These are phyloP conservation scores for Epichloe sp. DNA, from an alignment of 2,329 filamentous ascomycete genomes.

Conservation along the genomic window DNA sequence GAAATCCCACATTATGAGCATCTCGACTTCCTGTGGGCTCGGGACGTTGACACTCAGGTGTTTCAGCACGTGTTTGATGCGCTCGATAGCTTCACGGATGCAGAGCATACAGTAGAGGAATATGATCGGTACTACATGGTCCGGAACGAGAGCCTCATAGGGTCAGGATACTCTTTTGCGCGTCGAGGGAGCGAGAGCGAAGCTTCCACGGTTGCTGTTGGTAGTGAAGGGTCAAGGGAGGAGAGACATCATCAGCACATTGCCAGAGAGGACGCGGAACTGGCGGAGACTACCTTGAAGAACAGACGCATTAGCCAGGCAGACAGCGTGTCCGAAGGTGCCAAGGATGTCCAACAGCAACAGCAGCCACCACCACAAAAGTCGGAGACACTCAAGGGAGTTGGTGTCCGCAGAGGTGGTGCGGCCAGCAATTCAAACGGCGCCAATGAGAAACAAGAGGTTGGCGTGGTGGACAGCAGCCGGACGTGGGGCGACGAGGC, in stretches of 20 bases:
- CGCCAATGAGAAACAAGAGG: background rate
- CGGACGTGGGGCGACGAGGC: background rate
- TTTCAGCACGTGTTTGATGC: constrained; percentile 89
- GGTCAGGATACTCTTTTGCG: constrained; percentile 17
- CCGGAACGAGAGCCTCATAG: constrained; percentile 36
- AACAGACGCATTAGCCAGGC: background rate
- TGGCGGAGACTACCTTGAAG: background rate
- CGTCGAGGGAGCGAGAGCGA: constrained; percentile 24
- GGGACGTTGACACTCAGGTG: constrained; percentile 69
- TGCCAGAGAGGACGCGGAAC: constrained; percentile 13
- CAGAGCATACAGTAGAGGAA: constrained; percentile 45
- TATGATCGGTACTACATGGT: constrained; percentile 43
- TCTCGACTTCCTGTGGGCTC: constrained; percentile 89
- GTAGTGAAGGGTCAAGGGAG: background rate
- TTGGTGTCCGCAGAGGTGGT: constrained; percentile 11
- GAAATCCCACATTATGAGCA: constrained; percentile 92
- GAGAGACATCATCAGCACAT: constrained; percentile 15
- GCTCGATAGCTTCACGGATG: constrained; percentile 54
- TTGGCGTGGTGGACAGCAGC: constrained; percentile 2
- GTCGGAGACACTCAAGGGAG: constrained; percentile 17
- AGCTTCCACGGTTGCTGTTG: constrained; percentile 17
- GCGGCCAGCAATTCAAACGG: background rate
- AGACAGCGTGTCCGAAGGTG: background rate
- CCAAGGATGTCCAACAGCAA: background rate
- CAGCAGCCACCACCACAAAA: constrained; percentile 2